A percentile compares a stretch with the other conserved stretches of the same genome.
Conservation (phyloP, 1,284 basidiomycete genomes). For the Xanthoconium separans region DNA sequence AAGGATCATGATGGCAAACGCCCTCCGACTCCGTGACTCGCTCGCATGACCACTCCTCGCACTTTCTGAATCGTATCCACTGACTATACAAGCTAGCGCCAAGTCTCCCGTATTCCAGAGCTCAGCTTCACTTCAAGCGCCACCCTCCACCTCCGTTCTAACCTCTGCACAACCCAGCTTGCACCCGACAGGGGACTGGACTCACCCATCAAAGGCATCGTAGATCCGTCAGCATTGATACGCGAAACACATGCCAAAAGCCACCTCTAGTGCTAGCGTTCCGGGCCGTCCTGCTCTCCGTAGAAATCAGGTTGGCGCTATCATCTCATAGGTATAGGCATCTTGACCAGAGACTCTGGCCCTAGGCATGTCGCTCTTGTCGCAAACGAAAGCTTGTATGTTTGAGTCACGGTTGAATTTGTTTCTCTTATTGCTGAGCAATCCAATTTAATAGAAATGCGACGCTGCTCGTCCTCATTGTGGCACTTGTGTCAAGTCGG, state of each 20-base stretch:
- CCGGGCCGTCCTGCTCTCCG: conserved; percentile 61
- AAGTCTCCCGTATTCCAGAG: not conserved
- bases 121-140: not conserved
- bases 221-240: conserved; percentile 1
- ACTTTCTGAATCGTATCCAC: conserved; percentile 1
- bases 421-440: conserved; percentile 10
- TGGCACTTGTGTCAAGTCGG: conserved; percentile 77
- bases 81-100: not conserved
- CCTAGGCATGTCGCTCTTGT: conserved; percentile 77
- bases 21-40: conserved; percentile 3
- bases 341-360: conserved; percentile 4
- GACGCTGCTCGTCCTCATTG: conserved; percentile 81
- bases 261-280: conserved; percentile 33
- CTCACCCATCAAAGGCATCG: not conserved
- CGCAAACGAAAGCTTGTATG: conserved; percentile 77
- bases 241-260: conserved; percentile 61
- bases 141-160: not conserved
- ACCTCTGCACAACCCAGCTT: not conserved
- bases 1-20: conserved; percentile 20
- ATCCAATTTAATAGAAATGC: conserved; percentile 59
- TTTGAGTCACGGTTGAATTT: conserved; percentile 5
- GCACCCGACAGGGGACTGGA: not conserved
- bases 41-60: not conserved
- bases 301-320: conserved; percentile 64
- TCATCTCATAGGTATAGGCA: not conserved